Conservation (phyloP, 129 eudicot species). For the Tanacetum coccineum region DNA sequence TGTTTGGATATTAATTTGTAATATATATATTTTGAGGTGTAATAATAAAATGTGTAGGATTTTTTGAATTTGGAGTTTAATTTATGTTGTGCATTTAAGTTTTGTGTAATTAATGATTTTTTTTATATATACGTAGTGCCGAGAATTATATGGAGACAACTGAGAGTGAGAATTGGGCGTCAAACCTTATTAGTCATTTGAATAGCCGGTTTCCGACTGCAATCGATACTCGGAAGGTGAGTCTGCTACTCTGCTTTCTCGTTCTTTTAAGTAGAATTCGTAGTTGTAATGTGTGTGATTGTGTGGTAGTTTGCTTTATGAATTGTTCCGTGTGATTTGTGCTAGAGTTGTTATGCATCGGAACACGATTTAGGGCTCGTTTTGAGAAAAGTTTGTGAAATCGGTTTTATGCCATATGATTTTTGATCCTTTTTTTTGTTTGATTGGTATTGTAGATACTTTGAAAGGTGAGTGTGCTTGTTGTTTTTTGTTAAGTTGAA, state of each 20-base stretch:
- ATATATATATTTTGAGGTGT: background rate
- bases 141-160: conserved; percentile 35
- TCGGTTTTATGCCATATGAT: conserved; percentile 5
- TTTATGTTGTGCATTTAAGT: conserved; percentile 15
- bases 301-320: conserved; percentile 14
- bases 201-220: conserved; percentile 31
- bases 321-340: background rate
- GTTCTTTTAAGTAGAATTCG: conserved; percentile 11
- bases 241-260: background rate
- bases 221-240: conserved; percentile 30
- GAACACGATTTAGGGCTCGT: conserved; percentile 23
- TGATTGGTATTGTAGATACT: conserved; percentile 5
- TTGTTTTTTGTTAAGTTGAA: conserved; percentile 4
- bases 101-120: conserved; percentile 23
- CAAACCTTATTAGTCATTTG: conserved; percentile 29
- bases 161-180: conserved; percentile 36
- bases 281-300: conserved; percentile 20
- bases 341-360: background rate
- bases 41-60: background rate
- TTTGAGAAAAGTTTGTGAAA: background rate
- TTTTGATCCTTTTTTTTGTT: conserved; percentile 15
- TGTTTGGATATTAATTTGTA: background rate
- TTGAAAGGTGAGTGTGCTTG: background rate
- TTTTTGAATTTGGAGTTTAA: conserved; percentile 1
- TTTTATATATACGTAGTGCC: conserved; percentile 26